phyloP scores from a whole-genome alignment of 2,329 filamentous ascomycete genomes.

The Samsoniella hepiali region DNA sequence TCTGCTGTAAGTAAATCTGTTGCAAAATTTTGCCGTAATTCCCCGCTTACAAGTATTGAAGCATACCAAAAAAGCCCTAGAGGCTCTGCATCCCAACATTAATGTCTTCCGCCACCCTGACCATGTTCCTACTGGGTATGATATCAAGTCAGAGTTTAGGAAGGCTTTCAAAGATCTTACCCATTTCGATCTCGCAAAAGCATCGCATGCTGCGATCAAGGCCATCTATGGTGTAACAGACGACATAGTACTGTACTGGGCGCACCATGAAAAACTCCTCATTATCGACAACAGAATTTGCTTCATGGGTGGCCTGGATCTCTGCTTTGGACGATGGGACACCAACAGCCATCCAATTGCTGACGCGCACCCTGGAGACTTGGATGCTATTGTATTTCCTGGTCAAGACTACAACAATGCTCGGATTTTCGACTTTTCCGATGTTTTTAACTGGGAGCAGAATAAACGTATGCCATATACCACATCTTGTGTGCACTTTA shows the following conservation, averaged over 20 bases:
- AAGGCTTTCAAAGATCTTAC: conserved; percentile 52
- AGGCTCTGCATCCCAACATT: conserved; percentile 78
- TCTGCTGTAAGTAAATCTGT: conserved; percentile 41
- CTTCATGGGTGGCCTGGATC: conserved; percentile 89
- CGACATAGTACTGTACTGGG: conserved; percentile 84
- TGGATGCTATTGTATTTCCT: conserved; percentile 75
- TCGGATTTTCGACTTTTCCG: conserved; percentile 74
- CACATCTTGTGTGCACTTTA: not conserved
- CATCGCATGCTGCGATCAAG: conserved; percentile 71
- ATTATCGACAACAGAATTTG: conserved; percentile 73
- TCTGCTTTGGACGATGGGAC: conserved; percentile 87
- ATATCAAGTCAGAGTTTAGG: conserved; percentile 64
- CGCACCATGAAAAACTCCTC: conserved; percentile 89
- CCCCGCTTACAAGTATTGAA: conserved; percentile 35
- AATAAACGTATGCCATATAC: conserved; percentile 60
- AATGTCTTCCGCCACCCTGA: conserved; percentile 88
- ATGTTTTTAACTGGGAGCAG: conserved; percentile 74
- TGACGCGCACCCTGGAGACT: conserved; percentile 74
- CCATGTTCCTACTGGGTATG: conserved; percentile 71
- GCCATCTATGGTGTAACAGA: conserved; percentile 78
- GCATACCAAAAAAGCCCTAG: conserved; percentile 77
- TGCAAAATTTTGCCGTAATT: too few species aligned
- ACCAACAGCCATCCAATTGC: conserved; percentile 82
- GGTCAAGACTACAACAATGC: conserved; percentile 95
- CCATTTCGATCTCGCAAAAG: conserved; percentile 56